A percentile compares a stretch with the other conserved stretches of the same genome.
phyloP scores from a whole-genome alignment of 176 grass and related monocot species.

The Dactylis glomerata region DNA sequence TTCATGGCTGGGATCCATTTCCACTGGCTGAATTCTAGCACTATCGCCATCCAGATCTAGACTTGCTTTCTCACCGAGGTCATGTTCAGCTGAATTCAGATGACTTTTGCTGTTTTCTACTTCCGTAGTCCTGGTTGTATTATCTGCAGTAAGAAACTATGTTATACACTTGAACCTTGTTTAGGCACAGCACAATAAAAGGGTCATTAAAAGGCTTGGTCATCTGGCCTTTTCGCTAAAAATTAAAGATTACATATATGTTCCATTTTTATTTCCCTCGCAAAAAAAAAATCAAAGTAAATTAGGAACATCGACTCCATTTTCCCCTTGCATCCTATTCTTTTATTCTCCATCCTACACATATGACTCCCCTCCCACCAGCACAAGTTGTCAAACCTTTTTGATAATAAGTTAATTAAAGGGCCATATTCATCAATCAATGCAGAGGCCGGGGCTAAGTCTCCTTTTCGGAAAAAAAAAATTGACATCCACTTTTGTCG shows the following conservation, averaged over 20 bases:
- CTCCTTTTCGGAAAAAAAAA: too few relatives aligned
- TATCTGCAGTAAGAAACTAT: neutral
- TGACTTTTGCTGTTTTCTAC: neutral
- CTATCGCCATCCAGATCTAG: conserved; percentile 11
- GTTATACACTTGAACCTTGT: neutral
- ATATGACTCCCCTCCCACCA: too few relatives aligned
- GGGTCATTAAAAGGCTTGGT: too few relatives aligned
- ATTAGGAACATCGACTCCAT: neutral
- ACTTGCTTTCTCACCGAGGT: conserved; percentile 13
- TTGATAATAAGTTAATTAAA: too few relatives aligned
- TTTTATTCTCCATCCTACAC: neutral
- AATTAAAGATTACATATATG: neutral
- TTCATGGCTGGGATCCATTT: neutral
- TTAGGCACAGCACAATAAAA: neutral
- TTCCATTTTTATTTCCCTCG: neutral
- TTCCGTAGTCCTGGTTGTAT: too few relatives aligned
- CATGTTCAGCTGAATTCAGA: conserved; percentile 11
- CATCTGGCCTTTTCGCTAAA: too few relatives aligned
- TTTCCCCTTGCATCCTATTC: neutral
- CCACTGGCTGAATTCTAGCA: conserved; percentile 5
- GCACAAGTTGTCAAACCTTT: too few relatives aligned
- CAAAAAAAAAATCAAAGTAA: neutral
- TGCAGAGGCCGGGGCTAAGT: too few relatives aligned
- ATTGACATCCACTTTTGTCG: too few relatives aligned
- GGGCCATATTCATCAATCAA: too few relatives aligned